phyloP scores from a whole-genome alignment of 129 eudicot species.

The Centrapalus pauciflorus region DNA sequence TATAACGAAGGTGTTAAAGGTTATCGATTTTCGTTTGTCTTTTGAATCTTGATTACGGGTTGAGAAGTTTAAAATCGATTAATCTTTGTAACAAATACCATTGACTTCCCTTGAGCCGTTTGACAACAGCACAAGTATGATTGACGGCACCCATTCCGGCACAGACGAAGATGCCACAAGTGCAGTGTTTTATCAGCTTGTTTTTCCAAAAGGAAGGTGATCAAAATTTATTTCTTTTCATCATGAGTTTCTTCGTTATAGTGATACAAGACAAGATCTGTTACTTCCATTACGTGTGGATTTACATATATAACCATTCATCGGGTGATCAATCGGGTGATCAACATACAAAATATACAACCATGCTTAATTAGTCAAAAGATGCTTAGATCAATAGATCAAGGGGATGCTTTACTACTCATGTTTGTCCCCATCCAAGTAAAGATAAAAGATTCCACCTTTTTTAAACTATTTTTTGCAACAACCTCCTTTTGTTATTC shows the following conservation, averaged over 20 bases:
- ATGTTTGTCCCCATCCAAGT: not conserved
- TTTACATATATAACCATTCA: slow-evolving; percentile 7
- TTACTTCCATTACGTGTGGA: slow-evolving; percentile 1
- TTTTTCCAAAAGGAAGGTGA: slow-evolving; percentile 48
- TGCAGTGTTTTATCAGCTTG: slow-evolving; percentile 45
- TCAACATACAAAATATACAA: slow-evolving; percentile 2
- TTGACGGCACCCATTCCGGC: slow-evolving; percentile 21
- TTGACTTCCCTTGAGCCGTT: slow-evolving; percentile 61
- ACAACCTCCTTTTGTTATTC: not conserved
- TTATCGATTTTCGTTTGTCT: no score
- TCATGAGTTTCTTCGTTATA: not conserved
- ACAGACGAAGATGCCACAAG: slow-evolving; percentile 34
- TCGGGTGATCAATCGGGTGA: slow-evolving; percentile 17
- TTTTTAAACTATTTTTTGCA: not conserved
- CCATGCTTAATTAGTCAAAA: not conserved
- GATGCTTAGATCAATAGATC: not conserved
- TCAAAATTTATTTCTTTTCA: not conserved
- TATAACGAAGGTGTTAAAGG: no score
- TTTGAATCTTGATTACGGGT: no score
- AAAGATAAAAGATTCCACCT: not conserved
- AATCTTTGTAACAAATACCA: no score
- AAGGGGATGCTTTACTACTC: not conserved
- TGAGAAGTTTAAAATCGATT: no score
- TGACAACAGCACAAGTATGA: slow-evolving; percentile 37
- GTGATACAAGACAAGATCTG: not conserved